Percentiles rank a stretch among this genome's conserved stretches.
Conservation (phyloP, 2,329 filamentous ascomycete species). For the Epichloe glyceriae region DNA sequence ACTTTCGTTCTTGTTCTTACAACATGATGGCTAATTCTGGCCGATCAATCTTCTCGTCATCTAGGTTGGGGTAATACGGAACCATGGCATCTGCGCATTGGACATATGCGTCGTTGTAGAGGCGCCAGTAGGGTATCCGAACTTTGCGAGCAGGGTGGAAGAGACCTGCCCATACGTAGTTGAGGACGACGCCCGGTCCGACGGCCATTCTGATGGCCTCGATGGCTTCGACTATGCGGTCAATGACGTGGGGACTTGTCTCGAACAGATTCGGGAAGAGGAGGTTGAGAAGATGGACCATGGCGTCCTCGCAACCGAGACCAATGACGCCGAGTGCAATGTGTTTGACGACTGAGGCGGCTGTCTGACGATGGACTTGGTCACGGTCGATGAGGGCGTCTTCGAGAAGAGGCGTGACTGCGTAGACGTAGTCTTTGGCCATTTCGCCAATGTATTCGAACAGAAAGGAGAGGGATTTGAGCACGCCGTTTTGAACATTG, state of each 20-base stretch:
- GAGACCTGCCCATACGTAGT: constrained; percentile 94
- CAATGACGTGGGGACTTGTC: constrained; percentile 95
- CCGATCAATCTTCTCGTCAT: constrained; percentile 66
- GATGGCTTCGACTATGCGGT: constrained; percentile 93
- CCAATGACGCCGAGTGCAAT: constrained; percentile 96
- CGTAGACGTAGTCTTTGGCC: constrained; percentile 99
- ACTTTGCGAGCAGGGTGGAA: constrained; percentile 97
- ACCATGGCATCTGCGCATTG: constrained; percentile 89
- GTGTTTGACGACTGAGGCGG: constrained; percentile 93
- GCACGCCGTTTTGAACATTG: constrained; percentile 96
- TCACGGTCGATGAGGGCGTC: constrained; percentile 96
- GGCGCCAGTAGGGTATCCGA: constrained; percentile 82
- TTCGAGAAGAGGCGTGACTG: constrained; percentile 87
- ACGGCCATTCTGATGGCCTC: constrained; percentile 91
- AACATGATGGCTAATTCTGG: constrained; percentile 75
- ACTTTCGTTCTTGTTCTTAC: constrained; percentile 29
- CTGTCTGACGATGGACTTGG: constrained; percentile 94
- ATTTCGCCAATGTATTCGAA: constrained; percentile 99
- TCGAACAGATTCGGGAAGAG: constrained; percentile 96
- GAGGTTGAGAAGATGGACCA: constrained; percentile 93
- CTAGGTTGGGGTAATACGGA: constrained; percentile 83
- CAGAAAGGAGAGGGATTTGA: constrained; percentile 92
- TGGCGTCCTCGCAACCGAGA: constrained; percentile 92
- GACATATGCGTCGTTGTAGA: constrained; percentile 96
- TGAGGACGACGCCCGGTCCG: constrained; percentile 84